phyloP scores from a whole-genome alignment of 768 basidiomycete genomes.

The Neoboletus magnificus region DNA sequence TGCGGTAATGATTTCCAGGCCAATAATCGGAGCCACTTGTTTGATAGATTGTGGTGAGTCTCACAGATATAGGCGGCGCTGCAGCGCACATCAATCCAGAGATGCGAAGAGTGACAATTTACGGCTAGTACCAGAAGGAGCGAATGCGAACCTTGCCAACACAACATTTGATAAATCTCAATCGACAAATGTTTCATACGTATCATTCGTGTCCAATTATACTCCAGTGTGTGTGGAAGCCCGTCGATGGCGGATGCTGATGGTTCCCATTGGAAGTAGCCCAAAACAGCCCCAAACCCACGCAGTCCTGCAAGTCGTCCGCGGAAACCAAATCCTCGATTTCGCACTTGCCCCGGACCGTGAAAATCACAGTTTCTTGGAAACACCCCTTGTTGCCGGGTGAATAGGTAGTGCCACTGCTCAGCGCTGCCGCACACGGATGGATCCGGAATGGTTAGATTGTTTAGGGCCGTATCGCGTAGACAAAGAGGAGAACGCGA shows the following conservation, averaged over 20 bases:
- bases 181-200: slow-evolving; percentile 19
- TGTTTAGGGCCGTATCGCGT: slow-evolving; percentile 7
- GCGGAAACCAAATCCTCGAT: slow-evolving; percentile 18
- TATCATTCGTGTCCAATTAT: slow-evolving; percentile 15
- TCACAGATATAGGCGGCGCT: slow-evolving; percentile 7
- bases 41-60: slow-evolving; percentile 11
- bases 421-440: background rate
- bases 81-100: slow-evolving; percentile 17
- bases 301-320: slow-evolving; percentile 18
- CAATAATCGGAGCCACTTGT: background rate
- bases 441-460: slow-evolving; percentile 2
- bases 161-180: slow-evolving; percentile 13
- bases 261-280: slow-evolving; percentile 9
- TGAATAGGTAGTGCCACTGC: slow-evolving; percentile 1
- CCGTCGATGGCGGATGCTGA: slow-evolving; percentile 23
- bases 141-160: slow-evolving; percentile 8
- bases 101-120: slow-evolving; percentile 7
- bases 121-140: slow-evolving; percentile 12
- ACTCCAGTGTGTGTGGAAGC: slow-evolving; percentile 16
- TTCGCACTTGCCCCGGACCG: slow-evolving; percentile 3
- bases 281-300: slow-evolving; percentile 17
- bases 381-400: slow-evolving; percentile 5
- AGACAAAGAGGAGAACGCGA: slow-evolving; percentile 5
- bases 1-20: slow-evolving; percentile 22
- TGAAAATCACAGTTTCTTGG: background rate